Conservation (phyloP, 2,329 filamentous ascomycete species). For the Leptographium radiaticola region DNA sequence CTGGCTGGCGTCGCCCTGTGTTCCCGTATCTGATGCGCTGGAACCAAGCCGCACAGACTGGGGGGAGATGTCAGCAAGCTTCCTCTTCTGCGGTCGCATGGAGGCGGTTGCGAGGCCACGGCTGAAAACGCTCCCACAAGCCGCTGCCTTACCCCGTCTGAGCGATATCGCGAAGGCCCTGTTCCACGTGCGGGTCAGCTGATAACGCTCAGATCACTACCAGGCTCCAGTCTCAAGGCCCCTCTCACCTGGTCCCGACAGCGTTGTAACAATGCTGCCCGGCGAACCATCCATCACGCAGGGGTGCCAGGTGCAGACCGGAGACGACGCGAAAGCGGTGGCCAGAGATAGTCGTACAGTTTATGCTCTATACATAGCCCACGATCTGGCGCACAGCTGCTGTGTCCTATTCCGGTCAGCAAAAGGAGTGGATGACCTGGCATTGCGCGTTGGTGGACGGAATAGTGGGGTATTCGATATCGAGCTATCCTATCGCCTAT, state of each 20-base stretch:
- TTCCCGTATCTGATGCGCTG: background rate
- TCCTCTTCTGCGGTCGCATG: background rate
- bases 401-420: background rate
- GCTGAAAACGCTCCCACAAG: background rate
- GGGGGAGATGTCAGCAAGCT: background rate
- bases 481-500: too few relatives aligned
- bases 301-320: background rate
- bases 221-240: too few relatives aligned
- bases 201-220: background rate
- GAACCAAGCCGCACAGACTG: constrained; percentile 2
- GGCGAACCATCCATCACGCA: background rate
- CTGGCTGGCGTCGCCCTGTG: background rate
- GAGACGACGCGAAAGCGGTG: background rate
- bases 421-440: background rate
- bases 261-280: background rate
- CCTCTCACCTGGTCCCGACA: background rate
- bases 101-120: background rate
- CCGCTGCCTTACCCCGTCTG: background rate
- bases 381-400: background rate
- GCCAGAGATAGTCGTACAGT: background rate
- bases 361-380: background rate
- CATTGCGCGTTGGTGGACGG: too few relatives aligned
- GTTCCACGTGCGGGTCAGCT: background rate
- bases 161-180: background rate
- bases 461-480: too few relatives aligned